phyloP scores from a whole-genome alignment of 176 grass and related monocot genomes.

The Cenchrus fungigraminus region DNA sequence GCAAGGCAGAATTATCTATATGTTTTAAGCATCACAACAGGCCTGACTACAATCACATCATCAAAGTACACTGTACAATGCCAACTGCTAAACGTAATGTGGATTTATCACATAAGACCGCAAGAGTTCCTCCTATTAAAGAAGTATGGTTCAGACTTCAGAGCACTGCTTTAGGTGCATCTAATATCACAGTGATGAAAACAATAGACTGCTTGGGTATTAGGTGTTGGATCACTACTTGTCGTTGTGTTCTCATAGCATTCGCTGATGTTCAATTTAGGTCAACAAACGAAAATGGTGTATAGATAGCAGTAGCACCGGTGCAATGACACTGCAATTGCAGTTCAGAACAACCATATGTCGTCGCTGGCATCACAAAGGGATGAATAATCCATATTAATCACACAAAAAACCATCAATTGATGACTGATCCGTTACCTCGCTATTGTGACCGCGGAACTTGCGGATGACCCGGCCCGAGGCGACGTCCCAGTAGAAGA shows the following conservation, averaged over 20 bases:
- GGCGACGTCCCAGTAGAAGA: slow-evolving; percentile 96
- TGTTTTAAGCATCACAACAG: slow-evolving; percentile 1
- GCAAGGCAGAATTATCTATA: background rate
- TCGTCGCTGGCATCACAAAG: background rate
- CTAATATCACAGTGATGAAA: background rate
- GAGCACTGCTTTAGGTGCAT: background rate
- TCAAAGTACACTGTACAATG: background rate
- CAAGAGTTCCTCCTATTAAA: background rate
- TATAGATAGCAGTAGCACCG: background rate
- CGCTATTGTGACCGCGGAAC: slow-evolving; percentile 93
- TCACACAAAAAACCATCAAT: background rate
- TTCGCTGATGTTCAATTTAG: background rate
- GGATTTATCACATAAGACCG: background rate
- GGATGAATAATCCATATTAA: background rate
- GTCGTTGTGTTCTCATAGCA: background rate
- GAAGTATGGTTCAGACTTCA: slow-evolving; percentile 16
- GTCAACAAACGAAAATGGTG: background rate
- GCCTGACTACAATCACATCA: background rate
- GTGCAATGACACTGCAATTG: background rate
- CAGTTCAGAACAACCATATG: background rate
- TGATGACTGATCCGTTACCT: slow-evolving; percentile 49
- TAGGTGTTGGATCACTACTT: background rate
- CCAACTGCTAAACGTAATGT: background rate
- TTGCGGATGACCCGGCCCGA: slow-evolving; percentile 84
- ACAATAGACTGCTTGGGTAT: background rate